Evolutionary conservation across 2,329 filamentous ascomycete genomes (phyloP), one percentile per base, ranked within the genome.

Genomic region (Fusarium solani-melongenae): DNA sequence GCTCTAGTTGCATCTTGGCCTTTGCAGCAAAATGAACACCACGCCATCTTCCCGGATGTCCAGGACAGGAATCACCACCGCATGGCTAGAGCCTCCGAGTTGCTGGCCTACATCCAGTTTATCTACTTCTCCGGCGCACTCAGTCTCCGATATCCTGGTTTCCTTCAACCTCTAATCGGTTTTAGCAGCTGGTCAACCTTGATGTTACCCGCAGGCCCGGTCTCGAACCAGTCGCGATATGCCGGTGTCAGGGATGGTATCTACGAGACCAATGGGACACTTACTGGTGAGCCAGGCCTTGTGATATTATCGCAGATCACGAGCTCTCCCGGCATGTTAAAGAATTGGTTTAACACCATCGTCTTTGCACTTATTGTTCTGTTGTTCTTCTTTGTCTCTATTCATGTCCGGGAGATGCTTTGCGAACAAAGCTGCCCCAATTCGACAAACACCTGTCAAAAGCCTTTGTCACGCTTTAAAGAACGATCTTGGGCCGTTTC

Each of bases 101-200:
- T 92, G 74, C 83, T 95, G 49, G 90, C 93, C 76, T 94, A 94
- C 78, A 88, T 94, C 14, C 93, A 95, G 77, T 94, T 94, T 77
- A 86, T 93, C 36, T 91, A 94, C 49, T 84, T 95, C 67, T 91
- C 92, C 0, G 92, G 92, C 3, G 88, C 90, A 17, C 83, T 94
- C 59, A 92, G 89, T 20, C 82, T 95, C 62, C 87, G 88, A 62
- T 94, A 94, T 74, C 93, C 93, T 0, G 93, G 92, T 4, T 95
- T 91, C 79, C 93, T 91, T 72, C 92, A 93, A 74, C 92, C 93
- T 2, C 90, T 90, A 0, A 86, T 93, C 41, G 92, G 92, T 74
- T 88, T 90, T 68, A 87, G 88, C 11, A 88, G 88, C 63, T 94
- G 92, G 92, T 92, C 91, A 6, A 83, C 88, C 0, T 84, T 94